phyloP scores from a whole-genome alignment of 2,329 filamentous ascomycete species.

The Parasarocladium wereldwijsianum region DNA sequence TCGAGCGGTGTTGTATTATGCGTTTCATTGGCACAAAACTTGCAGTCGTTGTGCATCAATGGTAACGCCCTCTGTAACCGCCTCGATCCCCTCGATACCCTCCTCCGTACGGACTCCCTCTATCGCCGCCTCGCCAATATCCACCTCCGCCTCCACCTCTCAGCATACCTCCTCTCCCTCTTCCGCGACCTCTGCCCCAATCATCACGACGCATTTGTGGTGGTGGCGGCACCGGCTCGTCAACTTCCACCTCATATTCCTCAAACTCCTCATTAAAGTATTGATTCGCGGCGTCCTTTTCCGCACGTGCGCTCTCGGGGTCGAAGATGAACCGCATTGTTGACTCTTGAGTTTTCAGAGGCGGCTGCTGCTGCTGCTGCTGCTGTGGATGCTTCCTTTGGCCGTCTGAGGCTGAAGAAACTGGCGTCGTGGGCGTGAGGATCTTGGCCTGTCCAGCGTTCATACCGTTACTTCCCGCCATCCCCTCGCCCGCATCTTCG shows the following conservation, averaged over 20 bases:
- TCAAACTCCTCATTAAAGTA: conserved; percentile 65
- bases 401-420: not conserved
- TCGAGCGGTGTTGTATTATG: no score
- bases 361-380: not conserved
- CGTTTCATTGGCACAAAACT: no score
- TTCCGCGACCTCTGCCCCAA: conserved; percentile 5
- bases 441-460: conserved; percentile 8
- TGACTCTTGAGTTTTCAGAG: conserved; percentile 34
- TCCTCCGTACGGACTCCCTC: conserved; percentile 9
- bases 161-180: conserved; percentile 7
- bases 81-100: conserved; percentile 18
- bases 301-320: conserved; percentile 55
- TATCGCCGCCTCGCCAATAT: conserved; percentile 1
- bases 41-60: no score
- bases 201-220: conserved; percentile 7
- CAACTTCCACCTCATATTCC: conserved; percentile 64
- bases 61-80: conserved; percentile 18
- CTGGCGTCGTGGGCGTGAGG: conserved; percentile 20
- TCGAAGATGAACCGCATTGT: conserved; percentile 88
- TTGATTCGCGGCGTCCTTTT: conserved; percentile 50
- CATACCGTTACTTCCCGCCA: conserved; percentile 16
- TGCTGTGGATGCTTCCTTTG: not conserved
- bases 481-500: conserved; percentile 20
- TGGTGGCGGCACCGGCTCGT: conserved; percentile 36
- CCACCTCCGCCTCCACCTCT: conserved; percentile 9